These are phyloP conservation scores for Batrachochytrium dendrobatidis DNA, from an alignment of 371 early-diverging fungal genomes.

Conservation along the genomic window DNA sequence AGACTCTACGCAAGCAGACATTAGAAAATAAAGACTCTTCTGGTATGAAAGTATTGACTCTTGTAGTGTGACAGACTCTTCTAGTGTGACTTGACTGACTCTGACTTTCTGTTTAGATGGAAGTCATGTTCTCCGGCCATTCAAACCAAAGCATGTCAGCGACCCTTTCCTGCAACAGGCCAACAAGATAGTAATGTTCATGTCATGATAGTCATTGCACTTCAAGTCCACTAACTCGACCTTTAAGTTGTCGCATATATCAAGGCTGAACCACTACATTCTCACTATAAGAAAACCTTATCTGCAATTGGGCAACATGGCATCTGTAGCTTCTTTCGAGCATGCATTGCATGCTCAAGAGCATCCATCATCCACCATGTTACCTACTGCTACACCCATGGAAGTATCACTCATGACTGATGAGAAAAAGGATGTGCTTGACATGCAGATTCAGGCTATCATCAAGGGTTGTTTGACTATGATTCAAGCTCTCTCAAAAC, in stretches of 20 bases:
- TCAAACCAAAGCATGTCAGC: background rate
- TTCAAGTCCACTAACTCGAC: background rate
- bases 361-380: background rate
- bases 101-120: background rate
- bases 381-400: background rate
- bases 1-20: background rate
- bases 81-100: background rate
- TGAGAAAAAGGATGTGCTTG: conserved; percentile 17
- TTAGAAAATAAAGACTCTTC: too few species aligned
- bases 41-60: background rate
- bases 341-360: background rate
- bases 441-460: conserved; percentile 9
- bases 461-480: conserved; percentile 7
- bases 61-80: background rate
- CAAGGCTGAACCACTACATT: conserved; percentile 10
- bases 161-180: background rate
- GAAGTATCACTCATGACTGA: conserved; percentile 10
- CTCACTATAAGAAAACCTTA: conserved; percentile 6
- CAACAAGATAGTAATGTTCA: background rate
- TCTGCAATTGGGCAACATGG: conserved; percentile 8
- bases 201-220: background rate
- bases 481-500: conserved; percentile 5
- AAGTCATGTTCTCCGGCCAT: background rate
- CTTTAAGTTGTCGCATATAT: conserved; percentile 9
- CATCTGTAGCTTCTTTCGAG: background rate